Evolutionary conservation across 2,329 filamentous ascomycete species (phyloP), one percentile per base, ranked within the genome.

Genomic region (Hymenoscyphus albidus): DNA sequence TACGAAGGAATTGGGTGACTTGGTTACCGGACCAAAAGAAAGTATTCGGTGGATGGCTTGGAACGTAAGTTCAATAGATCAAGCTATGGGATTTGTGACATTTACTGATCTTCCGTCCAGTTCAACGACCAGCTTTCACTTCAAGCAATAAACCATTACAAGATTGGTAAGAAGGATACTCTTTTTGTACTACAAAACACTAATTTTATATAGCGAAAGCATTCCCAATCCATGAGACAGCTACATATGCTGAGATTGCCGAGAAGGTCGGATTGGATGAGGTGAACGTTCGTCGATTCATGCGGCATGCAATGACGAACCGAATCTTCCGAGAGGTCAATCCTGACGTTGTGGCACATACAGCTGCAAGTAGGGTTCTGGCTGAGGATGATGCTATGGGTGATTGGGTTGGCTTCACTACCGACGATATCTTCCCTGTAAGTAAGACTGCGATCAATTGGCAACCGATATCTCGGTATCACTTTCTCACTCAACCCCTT

Each of bases 221-320:
- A 18, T 80, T 85, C 12, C 83, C 83, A 13, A n/a, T 80, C 31
- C 71, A 80, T 18, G 71, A 74, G 31, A 77, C 80, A 51, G 82
- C 83, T 62, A 72, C 79, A 1, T 77, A 84, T 27, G 62, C 74
- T 31, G 77, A 83, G 58, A 79, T 85, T 3, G 75, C 81, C 59
- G 68, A 75, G 56, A 80, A 80, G 67, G 81, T 80, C 0, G 69
- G 77, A 0, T 72, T 85, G 27, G 80, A 83, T 68, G 75, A 80
- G 35, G 77, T 80, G 67, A 84, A 84, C 69, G 76, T 85, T 18
- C 78, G 80, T 13, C 80, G 83, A 57, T 75, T 83, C 6, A 73
- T 85, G 35, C 82, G 85, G 7, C 80, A 86, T 72, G 83, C 81
- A 48, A 86, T 87, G 79, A 86, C 83, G 13, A 83, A 81, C 68